A percentile compares a stretch with the other conserved stretches of the same genome.
phyloP scores from a whole-genome alignment of 176 grass and related monocot species.

The Aegilops umbellulata region DNA sequence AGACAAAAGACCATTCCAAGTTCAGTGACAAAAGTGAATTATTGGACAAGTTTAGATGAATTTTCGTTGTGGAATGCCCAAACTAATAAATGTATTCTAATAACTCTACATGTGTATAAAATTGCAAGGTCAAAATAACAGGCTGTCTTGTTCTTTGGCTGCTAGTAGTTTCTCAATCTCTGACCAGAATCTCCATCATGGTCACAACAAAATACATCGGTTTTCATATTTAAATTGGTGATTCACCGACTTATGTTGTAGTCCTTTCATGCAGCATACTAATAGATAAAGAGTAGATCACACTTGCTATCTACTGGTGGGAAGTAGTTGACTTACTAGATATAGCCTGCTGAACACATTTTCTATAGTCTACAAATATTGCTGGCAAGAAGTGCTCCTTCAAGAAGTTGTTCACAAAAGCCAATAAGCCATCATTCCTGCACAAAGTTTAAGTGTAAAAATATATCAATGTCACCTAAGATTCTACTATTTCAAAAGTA shows the following conservation, averaged over 20 bases:
- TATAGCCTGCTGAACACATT: slow-evolving; percentile 98
- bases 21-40: too few species aligned
- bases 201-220: slow-evolving; percentile 9
- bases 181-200: background rate
- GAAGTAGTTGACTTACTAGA: slow-evolving; percentile 73
- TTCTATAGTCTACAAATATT: slow-evolving; percentile 97
- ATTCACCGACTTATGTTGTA: background rate
- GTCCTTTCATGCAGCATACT: slow-evolving; percentile 9
- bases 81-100: background rate
- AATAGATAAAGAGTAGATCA: slow-evolving; percentile 11
- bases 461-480: slow-evolving; percentile 5
- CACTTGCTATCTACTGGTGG: background rate
- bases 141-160: background rate
- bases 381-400: slow-evolving; percentile 99
- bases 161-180: background rate
- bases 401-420: slow-evolving; percentile 90
- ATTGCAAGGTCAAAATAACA: slow-evolving; percentile 8
- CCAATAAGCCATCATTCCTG: slow-evolving; percentile 92
- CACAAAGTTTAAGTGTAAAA: slow-evolving; percentile 41
- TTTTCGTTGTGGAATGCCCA: background rate
- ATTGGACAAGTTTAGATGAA: too few species aligned
- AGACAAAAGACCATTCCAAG: too few species aligned
- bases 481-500: background rate
- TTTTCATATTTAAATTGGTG: slow-evolving; percentile 13
- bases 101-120: background rate